phyloP scores from a whole-genome alignment of 208 protist genomes.

The Trypanosoma brucei region DNA sequence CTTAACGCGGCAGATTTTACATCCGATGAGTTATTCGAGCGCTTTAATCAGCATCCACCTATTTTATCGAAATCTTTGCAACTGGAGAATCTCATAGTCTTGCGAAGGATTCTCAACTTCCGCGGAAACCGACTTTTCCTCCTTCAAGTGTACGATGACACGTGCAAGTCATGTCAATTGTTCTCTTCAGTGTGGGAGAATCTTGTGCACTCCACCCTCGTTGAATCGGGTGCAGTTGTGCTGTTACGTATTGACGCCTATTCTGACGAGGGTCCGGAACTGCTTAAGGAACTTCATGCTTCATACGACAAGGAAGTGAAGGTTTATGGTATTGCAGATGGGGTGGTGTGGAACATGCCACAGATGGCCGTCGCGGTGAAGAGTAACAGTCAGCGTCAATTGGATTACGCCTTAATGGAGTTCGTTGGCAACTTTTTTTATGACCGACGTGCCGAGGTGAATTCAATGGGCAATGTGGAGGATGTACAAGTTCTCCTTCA shows the following conservation, averaged over 20 bases:
- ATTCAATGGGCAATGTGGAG: slow-evolving; percentile 22
- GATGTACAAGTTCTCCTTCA: slow-evolving; percentile 33
- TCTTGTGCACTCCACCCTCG: slow-evolving; percentile 53
- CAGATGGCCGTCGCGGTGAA: slow-evolving; percentile 36
- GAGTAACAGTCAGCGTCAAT: slow-evolving; percentile 20
- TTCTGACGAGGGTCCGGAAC: slow-evolving; percentile 32
- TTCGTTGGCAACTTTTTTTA: slow-evolving; percentile 81
- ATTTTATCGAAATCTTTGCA: slow-evolving; percentile 74
- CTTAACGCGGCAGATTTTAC: slow-evolving; percentile 39
- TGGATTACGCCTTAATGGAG: slow-evolving; percentile 44
- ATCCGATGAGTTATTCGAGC: slow-evolving; percentile 58
- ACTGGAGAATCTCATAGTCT: slow-evolving; percentile 30
- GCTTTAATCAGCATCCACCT: slow-evolving; percentile 65
- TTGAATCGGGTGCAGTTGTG: slow-evolving; percentile 49
- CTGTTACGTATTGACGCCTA: slow-evolving; percentile 81
- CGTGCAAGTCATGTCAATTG: slow-evolving; percentile 47
- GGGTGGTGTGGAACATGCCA: slow-evolving; percentile 51
- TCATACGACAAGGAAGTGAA: slow-evolving; percentile 11
- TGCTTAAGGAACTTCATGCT: slow-evolving; percentile 40
- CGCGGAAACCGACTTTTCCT: slow-evolving; percentile 63
- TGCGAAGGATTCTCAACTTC: slow-evolving; percentile 59
- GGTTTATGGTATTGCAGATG: slow-evolving; percentile 68
- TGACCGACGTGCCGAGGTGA: slow-evolving; percentile 31
- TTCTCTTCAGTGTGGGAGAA: slow-evolving; percentile 67
- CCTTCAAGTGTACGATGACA: slow-evolving; percentile 75